phyloP scores from a whole-genome alignment of 148 eudicot species.

The Tetragonia tetragonoides region DNA sequence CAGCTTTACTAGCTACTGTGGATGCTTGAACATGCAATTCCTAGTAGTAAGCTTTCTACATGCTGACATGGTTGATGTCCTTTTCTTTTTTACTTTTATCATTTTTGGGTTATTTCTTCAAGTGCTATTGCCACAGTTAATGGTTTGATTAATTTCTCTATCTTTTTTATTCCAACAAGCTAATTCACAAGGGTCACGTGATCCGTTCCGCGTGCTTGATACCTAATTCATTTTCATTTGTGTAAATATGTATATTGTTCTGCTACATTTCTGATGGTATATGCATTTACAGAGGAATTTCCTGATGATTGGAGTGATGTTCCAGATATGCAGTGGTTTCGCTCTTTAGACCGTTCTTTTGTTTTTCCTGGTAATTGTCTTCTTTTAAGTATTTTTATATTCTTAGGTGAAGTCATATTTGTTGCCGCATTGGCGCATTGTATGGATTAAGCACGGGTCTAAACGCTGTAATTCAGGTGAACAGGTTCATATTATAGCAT shows the following conservation, averaged over 20 bases:
- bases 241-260: neutral
- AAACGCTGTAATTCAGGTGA: conserved; percentile 53
- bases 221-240: conserved; percentile 6
- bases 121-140: neutral
- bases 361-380: conserved; percentile 69
- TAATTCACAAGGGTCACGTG: neutral
- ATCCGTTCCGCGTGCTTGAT: neutral
- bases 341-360: conserved; percentile 76
- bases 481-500: conserved; percentile 80
- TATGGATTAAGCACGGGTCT: conserved; percentile 2
- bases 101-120: neutral
- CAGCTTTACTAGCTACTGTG: neutral
- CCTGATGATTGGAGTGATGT: conserved; percentile 66
- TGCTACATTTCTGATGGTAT: conserved; percentile 10
- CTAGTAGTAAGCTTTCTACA: neutral
- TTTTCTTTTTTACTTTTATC: neutral
- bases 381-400: neutral
- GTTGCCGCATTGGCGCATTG: neutral
- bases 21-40: neutral
- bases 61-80: neutral
- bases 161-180: neutral
- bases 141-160: neutral
- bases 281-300: conserved; percentile 53
- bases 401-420: conserved; percentile 1
- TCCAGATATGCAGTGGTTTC: conserved; percentile 59